Base-by-base conservation (phyloP, 2,329 filamentous ascomycete genomes). In the Zymoseptoria passerinii region DNA sequence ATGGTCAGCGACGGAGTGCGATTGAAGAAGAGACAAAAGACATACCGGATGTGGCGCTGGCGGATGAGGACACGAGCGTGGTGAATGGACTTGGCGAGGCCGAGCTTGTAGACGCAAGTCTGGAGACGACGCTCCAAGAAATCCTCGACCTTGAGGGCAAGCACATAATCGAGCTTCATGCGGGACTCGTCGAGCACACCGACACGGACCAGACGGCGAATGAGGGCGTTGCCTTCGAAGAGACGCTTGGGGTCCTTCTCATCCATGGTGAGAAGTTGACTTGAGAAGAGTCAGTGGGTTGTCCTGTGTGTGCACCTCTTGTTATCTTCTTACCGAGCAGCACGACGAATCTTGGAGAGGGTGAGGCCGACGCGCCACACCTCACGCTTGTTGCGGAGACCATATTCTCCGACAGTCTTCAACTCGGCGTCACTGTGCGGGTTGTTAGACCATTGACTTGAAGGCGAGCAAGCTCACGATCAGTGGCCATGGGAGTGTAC, bases 91-190 rank as follows among this genome's bases (percentile, higher is more conserved):
- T 99, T 99, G 83, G 94, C 94, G 66, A 99, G 90, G 75, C 94
- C 94, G 74, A 99, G 92, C 89, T 99, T 97, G 89, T 96, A 97
- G 79, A 99, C 94, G 76, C 92, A 96, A 74, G 94, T 99, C 88
- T 99, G 92, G 71, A 97, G 92, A 80, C 94, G 92, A 75, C 94
- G 92, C 89, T 99, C 94, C 82, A 99, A 86, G 88, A 99, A 99
- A 81, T 99, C 94, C 82, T 99, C 94, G 74, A 95, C 89, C 86
- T 96, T 95, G 64, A 99, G 88, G 81, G 94, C 94, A 77, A 99
- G 83, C 77, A 99, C 94, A 88, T 99, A 71, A 96, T 99, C 94
- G 85, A 99, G 94, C 89, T 96, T 99, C 94, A 99, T 99, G 86
- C 94, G 94, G 78, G 92, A 92, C 85, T 99, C 94, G 79, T 99